Base-by-base conservation (phyloP, 768 basidiomycete genomes). In the Strobilomyces confusus region DNA sequence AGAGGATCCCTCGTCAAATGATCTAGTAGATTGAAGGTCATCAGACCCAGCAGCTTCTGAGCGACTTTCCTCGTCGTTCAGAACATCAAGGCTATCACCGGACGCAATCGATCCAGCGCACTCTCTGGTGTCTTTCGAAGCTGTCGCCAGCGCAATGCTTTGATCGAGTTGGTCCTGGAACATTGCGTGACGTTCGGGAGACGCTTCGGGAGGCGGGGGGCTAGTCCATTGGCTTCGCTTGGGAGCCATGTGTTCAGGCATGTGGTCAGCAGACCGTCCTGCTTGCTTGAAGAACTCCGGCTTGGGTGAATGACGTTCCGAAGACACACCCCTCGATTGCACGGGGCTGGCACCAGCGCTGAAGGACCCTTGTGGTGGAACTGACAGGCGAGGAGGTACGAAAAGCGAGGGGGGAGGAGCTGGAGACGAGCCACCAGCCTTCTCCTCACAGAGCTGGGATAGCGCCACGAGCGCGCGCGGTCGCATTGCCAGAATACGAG, bases 381-480 rank as follows among this genome's bases (percentile, higher is more conserved):
- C 53, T 0, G 78, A 71, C 19, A 79, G 52, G 19, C 78, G 76
- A 17, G 79, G 76, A 6, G 77, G 75, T 17, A 71, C 63, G 23
- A 82, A 75, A 38, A 77, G 55, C 9, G 71, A 57, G 36, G 70
- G 60, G 23, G 78, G 72, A 14, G 77, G 70, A 34, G 77, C 71
- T 22, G 66, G 65, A 57, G 73, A 75, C 1, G 74, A 60, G 14
- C 56, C 38, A 17, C 80, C 82, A 50, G 84, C 83, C 22, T 92
- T 85, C 68, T 98, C 95, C 63, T 93, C 91, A 63, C 95, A 97
- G 13, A 99, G 82, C 59, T 94, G 88, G 2, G 93, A 84, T 17
- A 98, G 77, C 5, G 91, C 89, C 19, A 87, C 70, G 30, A 89
- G 82, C 9, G 89, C 91, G 45, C 90, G 84, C 2, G 90, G 92